Evolutionary conservation across 1,284 basidiomycete species (phyloP).

Genomic region (Apiotrichum gracile): DNA sequence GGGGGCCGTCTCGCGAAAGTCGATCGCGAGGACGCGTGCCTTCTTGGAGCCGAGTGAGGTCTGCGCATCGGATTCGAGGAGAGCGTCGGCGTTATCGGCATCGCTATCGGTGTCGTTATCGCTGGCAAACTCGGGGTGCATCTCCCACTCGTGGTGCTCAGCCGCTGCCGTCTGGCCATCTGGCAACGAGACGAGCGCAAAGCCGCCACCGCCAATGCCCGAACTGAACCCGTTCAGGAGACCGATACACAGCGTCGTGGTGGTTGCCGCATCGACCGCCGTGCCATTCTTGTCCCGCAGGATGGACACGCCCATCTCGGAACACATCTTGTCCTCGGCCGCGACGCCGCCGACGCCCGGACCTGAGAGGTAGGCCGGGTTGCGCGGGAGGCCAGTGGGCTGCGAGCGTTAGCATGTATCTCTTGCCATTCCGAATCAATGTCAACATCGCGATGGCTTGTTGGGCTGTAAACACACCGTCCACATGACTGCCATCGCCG

Average conservation of each 20-base stretch:
- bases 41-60: conserved; percentile 27
- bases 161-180: conserved; percentile 3
- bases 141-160: not conserved
- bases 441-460: no score
- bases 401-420: conserved; percentile 9
- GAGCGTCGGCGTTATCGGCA: not conserved
- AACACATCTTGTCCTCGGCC: conserved; percentile 75
- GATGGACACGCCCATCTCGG: conserved; percentile 69
- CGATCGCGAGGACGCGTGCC: conserved; percentile 59
- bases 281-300: conserved; percentile 73
- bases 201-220: conserved; percentile 84
- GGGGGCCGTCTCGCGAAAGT: conserved; percentile 85
- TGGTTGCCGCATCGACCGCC: conserved; percentile 81
- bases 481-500: no score
- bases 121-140: not conserved
- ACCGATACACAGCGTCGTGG: conserved; percentile 73
- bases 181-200: conserved; percentile 80
- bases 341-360: conserved; percentile 78
- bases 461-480: no score
- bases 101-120: not conserved
- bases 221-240: conserved; percentile 82
- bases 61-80: conserved; percentile 7
- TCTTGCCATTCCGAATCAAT: no score
- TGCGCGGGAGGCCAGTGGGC: conserved; percentile 50
- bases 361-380: conserved; percentile 67